These are phyloP conservation scores for Mariannaea elegans DNA, from an alignment of 2,329 filamentous ascomycete species.

Conservation along the genomic window DNA sequence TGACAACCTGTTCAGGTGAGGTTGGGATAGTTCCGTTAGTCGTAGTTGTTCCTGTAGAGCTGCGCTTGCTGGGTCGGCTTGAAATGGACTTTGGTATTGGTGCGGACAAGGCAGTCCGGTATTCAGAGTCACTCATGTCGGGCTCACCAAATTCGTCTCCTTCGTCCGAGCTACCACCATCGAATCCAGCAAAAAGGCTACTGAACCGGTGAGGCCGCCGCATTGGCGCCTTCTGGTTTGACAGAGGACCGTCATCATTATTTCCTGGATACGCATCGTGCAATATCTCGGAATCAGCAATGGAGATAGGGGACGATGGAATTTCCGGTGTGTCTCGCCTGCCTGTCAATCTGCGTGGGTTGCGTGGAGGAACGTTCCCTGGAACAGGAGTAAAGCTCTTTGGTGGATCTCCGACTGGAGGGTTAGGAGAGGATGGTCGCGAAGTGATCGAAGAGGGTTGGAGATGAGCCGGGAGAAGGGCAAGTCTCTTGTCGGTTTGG, in stretches of 20 bases:
- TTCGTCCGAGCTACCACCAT: constrained; percentile 74
- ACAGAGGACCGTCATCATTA: constrained; percentile 81
- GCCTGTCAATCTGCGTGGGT: constrained; percentile 63
- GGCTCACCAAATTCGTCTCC: constrained; percentile 68
- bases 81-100: constrained; percentile 61
- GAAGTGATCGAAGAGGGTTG: constrained; percentile 80
- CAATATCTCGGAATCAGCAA: constrained; percentile 50
- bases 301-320: constrained; percentile 57
- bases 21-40: constrained; percentile 46
- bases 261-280: constrained; percentile 79
- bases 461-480: constrained; percentile 79
- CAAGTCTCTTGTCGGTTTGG: constrained; percentile 79
- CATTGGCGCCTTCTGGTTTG: constrained; percentile 66
- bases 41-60: constrained; percentile 43
- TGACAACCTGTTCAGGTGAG: constrained; percentile 54
- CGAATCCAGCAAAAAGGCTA: constrained; percentile 88
- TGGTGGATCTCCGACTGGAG: constrained; percentile 41
- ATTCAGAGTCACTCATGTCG: constrained; percentile 73
- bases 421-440: constrained; percentile 64
- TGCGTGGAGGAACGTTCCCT: constrained; percentile 64
- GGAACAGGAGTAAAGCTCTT: constrained; percentile 63
- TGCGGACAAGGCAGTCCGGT: constrained; percentile 70
- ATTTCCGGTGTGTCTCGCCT: constrained; percentile 58
- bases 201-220: constrained; percentile 79
- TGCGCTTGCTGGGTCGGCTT: constrained; percentile 52